Evolutionary conservation across 352 stramenopile species (phyloP), one percentile per base, ranked within the genome.

Genomic region (Globisporangium camurandrum): DNA sequence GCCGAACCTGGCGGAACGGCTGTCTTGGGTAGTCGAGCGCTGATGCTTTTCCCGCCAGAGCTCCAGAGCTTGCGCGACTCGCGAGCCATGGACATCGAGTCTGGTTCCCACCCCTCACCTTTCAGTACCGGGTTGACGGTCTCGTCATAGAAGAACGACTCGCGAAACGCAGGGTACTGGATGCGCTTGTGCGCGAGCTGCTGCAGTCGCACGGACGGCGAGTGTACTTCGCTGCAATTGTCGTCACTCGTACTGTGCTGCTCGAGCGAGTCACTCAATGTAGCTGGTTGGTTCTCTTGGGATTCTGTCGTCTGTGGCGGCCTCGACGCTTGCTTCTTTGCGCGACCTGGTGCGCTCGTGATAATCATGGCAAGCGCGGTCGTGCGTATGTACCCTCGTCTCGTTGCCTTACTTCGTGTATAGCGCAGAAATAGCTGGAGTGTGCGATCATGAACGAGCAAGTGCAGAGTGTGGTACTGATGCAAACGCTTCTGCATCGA

Each of bases 71-170:
- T 71, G 30, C 50, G 66, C 6, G 76, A 82, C 9, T 83, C 71
- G 3, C 71, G 71, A 5, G 56, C 65, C 12, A 41, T 57, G 10
- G 66, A 57, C 19, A 61, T 42, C 20, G 46, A 33, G 20, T 80
- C 67, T 9, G 67, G 64, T 20, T 66, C 62, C 1, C 53, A 50
- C 1, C 67, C 71, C 3, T 78, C 57, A 9, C 57, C 64, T 27
- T 66, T 69, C 4, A 86, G 59, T 16, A 54, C 50, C 11, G 69
- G 66, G 46, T 88, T 88, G 28, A 75, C 56, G 5, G 42, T 54
- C 30, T 63, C 49, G 38, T 89, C 71, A 30, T 69, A 68, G 61
- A 87, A 87, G 51, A 87, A 80, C 7, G 75, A 76, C 24, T 75
- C 62, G 24, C 77, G 77, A 50, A 89, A 89, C 2, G 69, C 64